Evolutionary conservation across 352 stramenopile genomes (phyloP), one percentile per base, ranked within the genome.

Genomic region (Phytophthora megakarya): DNA sequence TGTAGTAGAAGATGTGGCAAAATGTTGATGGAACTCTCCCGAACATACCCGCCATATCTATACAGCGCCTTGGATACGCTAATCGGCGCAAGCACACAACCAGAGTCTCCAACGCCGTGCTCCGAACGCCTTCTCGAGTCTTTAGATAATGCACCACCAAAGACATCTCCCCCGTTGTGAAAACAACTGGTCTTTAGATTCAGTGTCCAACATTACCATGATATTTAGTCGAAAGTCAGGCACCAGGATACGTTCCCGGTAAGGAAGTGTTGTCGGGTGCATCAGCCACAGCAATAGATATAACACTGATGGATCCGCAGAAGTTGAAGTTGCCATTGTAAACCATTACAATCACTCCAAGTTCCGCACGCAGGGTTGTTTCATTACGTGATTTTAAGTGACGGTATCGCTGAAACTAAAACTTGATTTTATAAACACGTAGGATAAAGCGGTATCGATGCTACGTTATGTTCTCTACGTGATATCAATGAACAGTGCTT

Each of bases 21-120:
- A 47, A 25, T 25, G 35, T 48, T 58, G 49, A 32, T 18, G n/a
- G 55, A 16, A 45, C 55, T 38, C 25, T n/a, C 10, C 45, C 54
- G 23, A 64, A 64, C 35, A 64, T 64, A 26, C 11, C 23, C 0
- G 55, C 55, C 45, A 64, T 56, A n/a, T 64, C 37, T 40, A 64
- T 56, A 35, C 55, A 64, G n/a, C 55, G 44, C 45, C 42, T 16
- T 0, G 45, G 37, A 22, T 26, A 63, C 16, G 30, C 9, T 16
- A 63, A 8, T 1, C 54, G 33, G 32, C 43, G 43, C 2, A 50
- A 19, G 15, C 53, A 53, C 1, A 61, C 45, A 18, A 5, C 18
- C 9, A 62, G 16, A 1, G 43, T 33, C 10, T 62, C 54, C 15
- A 54, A 2, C 8, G 43, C 13, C 13, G 35, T 54, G 5, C 10